Evolutionary conservation across 768 basidiomycete genomes (phyloP).

Genomic region (Naganishia vishniacii): DNA sequence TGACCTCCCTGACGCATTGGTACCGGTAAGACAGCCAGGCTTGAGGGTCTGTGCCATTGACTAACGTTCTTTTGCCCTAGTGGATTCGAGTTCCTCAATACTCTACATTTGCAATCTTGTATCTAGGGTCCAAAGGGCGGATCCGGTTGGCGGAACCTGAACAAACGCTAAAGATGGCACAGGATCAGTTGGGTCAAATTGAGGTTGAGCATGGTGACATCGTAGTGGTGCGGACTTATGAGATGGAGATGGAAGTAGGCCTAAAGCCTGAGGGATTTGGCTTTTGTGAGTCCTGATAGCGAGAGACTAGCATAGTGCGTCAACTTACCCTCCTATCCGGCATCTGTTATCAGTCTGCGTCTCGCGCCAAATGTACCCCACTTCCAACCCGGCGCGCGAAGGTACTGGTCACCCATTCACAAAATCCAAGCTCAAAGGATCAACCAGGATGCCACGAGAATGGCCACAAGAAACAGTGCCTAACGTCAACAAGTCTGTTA

Average conservation of each 20-base stretch:
- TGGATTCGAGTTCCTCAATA: constrained; percentile 21
- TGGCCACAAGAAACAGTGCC: constrained; percentile 10
- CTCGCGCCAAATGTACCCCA: constrained; percentile 35
- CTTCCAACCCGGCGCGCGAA: background rate
- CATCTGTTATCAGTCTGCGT: constrained; percentile 35
- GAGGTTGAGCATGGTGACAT: constrained; percentile 42
- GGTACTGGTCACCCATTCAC: background rate
- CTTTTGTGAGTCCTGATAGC: constrained; percentile 29
- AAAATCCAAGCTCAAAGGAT: background rate
- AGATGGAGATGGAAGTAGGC: constrained; percentile 31
- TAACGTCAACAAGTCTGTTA: background rate
- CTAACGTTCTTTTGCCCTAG: background rate
- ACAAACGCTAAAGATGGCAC: background rate
- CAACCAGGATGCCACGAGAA: background rate
- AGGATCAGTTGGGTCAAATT: constrained; percentile 11
- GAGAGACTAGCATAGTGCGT: background rate
- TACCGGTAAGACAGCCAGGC: constrained; percentile 29
- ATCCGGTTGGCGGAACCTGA: background rate
- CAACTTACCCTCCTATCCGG: too few species aligned
- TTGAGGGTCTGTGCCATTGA: background rate
- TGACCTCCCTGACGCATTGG: constrained; percentile 19
- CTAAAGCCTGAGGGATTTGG: constrained; percentile 37
- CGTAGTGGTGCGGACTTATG: constrained; percentile 31
- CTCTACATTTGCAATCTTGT: constrained; percentile 29
- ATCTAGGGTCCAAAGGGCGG: constrained; percentile 35